A percentile compares a stretch with the other conserved stretches of the same genome.
Evolutionary conservation across 139 green algal genomes (phyloP).

Genomic region (Chlamydomonas incerta): DNA sequence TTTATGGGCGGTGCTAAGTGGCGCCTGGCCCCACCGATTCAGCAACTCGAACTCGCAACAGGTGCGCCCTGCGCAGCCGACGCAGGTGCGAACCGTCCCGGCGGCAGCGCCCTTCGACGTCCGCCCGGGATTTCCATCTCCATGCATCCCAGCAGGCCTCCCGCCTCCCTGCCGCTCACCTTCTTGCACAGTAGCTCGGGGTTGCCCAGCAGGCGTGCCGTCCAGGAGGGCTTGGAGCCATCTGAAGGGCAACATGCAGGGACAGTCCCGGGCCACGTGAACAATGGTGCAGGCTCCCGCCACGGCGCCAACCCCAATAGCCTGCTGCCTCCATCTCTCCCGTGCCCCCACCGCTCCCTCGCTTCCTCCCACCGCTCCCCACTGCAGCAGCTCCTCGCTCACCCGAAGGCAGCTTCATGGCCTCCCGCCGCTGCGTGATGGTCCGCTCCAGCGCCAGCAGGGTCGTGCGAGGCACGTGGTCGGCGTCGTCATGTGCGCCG

Average conservation of each 20-base stretch:
- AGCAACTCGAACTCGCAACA: no score
- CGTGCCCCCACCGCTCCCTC: no score
- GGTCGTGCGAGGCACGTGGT: slow-evolving; percentile 75
- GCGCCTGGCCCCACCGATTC: no score
- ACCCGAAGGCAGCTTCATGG: slow-evolving; percentile 56
- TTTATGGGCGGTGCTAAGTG: no score
- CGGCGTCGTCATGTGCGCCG: slow-evolving; percentile 56
- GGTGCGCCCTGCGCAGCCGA: no score
- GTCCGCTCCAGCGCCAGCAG: slow-evolving; percentile 89
- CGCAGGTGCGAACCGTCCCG: no score
- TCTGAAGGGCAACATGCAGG: no score
- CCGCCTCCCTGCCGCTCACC: slow-evolving; percentile 64
- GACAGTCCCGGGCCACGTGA: no score
- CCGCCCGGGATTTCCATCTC: no score
- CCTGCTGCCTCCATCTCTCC: no score
- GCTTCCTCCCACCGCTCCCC: not conserved
- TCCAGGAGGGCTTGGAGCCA: slow-evolving; percentile 93
- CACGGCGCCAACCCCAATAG: not conserved
- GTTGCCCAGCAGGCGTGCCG: slow-evolving; percentile 86
- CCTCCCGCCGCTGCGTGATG: slow-evolving; percentile 77
- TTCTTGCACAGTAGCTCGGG: slow-evolving; percentile 95
- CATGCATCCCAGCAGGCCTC: not conserved
- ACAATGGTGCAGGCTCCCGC: not conserved
- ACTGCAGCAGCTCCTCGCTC: not conserved
- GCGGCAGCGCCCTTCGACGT: no score